Evolutionary conservation across 1,139 yeast genomes (phyloP).

Genomic region (Kodamaea ohmeri): DNA sequence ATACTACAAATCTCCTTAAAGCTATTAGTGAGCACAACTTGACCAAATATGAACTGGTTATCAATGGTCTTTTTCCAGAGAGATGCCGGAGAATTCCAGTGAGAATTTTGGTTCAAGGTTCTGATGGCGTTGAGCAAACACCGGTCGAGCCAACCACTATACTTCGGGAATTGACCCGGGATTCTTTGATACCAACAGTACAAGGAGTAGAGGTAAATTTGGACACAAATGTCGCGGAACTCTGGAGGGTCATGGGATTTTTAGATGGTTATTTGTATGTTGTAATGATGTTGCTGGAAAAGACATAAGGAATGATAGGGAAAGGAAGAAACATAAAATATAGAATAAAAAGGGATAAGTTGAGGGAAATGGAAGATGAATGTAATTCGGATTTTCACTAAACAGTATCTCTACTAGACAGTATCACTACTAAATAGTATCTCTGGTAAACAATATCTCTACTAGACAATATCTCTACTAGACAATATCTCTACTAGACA

Average conservation of each 20-base stretch:
- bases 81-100: conserved; percentile 49
- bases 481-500: too few species aligned
- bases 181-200: not conserved
- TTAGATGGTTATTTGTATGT: conserved; percentile 80
- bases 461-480: too few species aligned
- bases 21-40: conserved; percentile 42
- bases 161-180: not conserved
- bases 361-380: too few species aligned
- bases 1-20: conserved; percentile 56
- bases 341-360: too few species aligned
- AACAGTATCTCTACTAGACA: too few species aligned
- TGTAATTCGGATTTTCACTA: too few species aligned
- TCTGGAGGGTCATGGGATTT: conserved; percentile 46
- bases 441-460: too few species aligned
- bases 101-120: conserved; percentile 53
- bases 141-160: conserved; percentile 27
- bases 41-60: conserved; percentile 21
- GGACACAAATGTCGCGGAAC: conserved; percentile 32
- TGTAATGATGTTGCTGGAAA: conserved; percentile 24
- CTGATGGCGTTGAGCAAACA: conserved; percentile 45
- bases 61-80: conserved; percentile 23
- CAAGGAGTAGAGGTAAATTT: conserved; percentile 1
- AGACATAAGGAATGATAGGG: not conserved
- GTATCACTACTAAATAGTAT: too few species aligned
- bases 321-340: not conserved